Evolutionary conservation across 2,329 filamentous ascomycete genomes (phyloP).

Genomic region (Cryoendolithus antarcticus): DNA sequence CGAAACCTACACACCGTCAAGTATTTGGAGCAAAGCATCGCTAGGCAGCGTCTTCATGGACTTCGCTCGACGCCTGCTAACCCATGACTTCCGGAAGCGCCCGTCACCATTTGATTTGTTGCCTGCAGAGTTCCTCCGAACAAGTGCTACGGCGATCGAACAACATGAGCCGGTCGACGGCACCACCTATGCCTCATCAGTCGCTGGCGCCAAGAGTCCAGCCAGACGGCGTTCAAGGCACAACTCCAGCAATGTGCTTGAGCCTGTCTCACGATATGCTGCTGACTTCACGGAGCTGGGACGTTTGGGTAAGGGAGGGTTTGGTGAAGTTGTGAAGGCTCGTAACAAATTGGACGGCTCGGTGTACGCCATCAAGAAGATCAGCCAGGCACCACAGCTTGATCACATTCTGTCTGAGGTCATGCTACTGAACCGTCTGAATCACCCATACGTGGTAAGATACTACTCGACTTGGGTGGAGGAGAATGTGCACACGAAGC

Average conservation of each 20-base stretch:
- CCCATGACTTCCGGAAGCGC: slow-evolving; percentile 68
- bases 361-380: slow-evolving; percentile 94
- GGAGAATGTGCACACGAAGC: slow-evolving; percentile 30
- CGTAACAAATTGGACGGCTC: slow-evolving; percentile 87
- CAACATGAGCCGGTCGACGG: neutral
- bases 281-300: slow-evolving; percentile 88
- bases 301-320: slow-evolving; percentile 81
- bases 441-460: slow-evolving; percentile 75
- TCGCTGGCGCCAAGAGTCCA: slow-evolving; percentile 14
- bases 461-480: slow-evolving; percentile 97
- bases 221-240: slow-evolving; percentile 18
- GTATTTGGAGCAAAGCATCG: slow-evolving; percentile 56
- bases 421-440: slow-evolving; percentile 77
- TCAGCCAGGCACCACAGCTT: slow-evolving; percentile 60
- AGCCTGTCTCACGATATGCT: slow-evolving; percentile 55
- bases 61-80: slow-evolving; percentile 74
- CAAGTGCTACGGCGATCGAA: slow-evolving; percentile 27
- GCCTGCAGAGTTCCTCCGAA: slow-evolving; percentile 44
- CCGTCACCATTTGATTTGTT: slow-evolving; percentile 67
- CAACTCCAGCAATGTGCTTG: slow-evolving; percentile 18
- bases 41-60: slow-evolving; percentile 68
- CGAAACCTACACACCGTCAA: slow-evolving; percentile 65
- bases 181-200: too few relatives aligned
- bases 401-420: slow-evolving; percentile 79
- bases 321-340: slow-evolving; percentile 91